These are phyloP conservation scores for Pinus taeda DNA, from an alignment of 75 land plant genomes.

Conservation along the genomic window DNA sequence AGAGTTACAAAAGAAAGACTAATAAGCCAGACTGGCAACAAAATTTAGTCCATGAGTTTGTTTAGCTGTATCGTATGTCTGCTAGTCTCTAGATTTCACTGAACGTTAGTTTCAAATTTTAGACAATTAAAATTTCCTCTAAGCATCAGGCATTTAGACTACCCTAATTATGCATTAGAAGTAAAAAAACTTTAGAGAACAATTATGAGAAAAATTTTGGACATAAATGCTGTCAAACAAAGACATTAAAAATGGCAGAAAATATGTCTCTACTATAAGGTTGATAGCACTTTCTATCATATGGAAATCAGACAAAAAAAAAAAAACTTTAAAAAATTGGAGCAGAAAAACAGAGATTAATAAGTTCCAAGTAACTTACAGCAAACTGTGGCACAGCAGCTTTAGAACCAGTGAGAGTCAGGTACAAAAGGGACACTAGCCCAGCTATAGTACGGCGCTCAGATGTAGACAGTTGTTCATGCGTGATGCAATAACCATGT, in stretches of 20 bases:
- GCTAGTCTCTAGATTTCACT: background rate
- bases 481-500: constrained; percentile 95
- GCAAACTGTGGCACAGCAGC: constrained; percentile 85
- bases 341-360: constrained; percentile 5
- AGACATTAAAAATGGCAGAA: background rate
- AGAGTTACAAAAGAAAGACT: background rate
- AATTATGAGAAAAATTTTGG: background rate
- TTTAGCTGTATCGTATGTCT: background rate
- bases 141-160: background rate
- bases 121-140: background rate
- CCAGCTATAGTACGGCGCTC: constrained; percentile 80
- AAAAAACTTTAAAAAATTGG: background rate
- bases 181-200: background rate
- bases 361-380: constrained; percentile 38
- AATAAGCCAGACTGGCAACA: background rate
- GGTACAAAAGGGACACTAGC: constrained; percentile 71
- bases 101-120: background rate
- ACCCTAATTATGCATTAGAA: background rate
- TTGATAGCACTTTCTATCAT: background rate
- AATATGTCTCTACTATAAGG: background rate
- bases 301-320: background rate
- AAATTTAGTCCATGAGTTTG: background rate
- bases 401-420: constrained; percentile 87
- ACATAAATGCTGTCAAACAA: background rate
- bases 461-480: constrained; percentile 70